A percentile compares a stretch with the other conserved stretches of the same genome.
phyloP scores from a whole-genome alignment of 116 monocot genomes.

The Dioscorea cayenensis region DNA sequence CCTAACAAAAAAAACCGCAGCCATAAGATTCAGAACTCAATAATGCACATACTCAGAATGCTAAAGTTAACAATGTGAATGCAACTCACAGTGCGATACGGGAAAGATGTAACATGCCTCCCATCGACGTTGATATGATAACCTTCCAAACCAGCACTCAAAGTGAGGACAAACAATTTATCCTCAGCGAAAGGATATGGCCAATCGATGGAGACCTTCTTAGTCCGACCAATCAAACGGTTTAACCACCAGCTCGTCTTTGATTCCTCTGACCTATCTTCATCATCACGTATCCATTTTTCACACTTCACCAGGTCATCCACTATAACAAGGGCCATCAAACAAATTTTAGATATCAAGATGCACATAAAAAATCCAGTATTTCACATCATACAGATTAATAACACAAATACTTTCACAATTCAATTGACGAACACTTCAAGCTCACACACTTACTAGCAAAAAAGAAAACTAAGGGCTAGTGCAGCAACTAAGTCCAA shows the following conservation, averaged over 20 bases:
- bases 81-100: conserved; percentile 61
- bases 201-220: conserved; percentile 63
- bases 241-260: conserved; percentile 62
- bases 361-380: background rate
- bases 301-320: conserved; percentile 82
- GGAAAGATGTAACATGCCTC: conserved; percentile 67
- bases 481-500: no score
- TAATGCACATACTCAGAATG: background rate
- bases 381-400: background rate
- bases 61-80: background rate
- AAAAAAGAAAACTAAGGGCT: no score
- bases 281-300: conserved; percentile 67
- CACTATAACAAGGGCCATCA: conserved; percentile 33
- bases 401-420: background rate
- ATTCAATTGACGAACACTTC: background rate
- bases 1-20: conserved; percentile 18
- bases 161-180: conserved; percentile 60
- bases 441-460: no score
- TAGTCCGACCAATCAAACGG: conserved; percentile 59
- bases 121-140: conserved; percentile 81
- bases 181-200: conserved; percentile 63
- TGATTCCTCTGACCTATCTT: conserved; percentile 33
- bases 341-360: background rate
- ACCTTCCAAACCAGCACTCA: conserved; percentile 68
- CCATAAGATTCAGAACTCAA: conserved; percentile 3